Conservation (phyloP, 2,329 filamentous ascomycete species). For the Xylaria sp. region DNA sequence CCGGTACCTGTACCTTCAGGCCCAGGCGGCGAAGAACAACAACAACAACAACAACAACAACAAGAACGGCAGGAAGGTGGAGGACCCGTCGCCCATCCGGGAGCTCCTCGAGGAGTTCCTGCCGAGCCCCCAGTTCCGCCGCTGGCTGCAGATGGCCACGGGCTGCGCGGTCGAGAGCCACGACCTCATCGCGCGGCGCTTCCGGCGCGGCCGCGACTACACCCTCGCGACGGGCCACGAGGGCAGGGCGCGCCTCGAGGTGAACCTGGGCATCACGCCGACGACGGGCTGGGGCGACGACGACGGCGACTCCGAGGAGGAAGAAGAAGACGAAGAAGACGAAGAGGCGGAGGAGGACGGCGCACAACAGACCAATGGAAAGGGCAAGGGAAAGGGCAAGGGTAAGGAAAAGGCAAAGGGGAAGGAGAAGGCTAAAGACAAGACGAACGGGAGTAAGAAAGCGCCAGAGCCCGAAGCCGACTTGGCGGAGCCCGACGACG, state of each 20-base stretch:
- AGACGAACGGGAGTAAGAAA: slow-evolving; percentile 35
- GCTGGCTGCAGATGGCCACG: slow-evolving; percentile 86
- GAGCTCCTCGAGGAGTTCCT: slow-evolving; percentile 82
- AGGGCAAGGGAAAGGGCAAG: slow-evolving; percentile 38
- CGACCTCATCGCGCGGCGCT: slow-evolving; percentile 81
- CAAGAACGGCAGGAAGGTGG: slow-evolving; percentile 36
- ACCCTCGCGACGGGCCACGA: slow-evolving; percentile 87
- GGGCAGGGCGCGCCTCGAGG: slow-evolving; percentile 77
- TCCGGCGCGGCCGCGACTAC: slow-evolving; percentile 86
- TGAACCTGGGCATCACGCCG: slow-evolving; percentile 86
- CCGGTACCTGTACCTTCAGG: slow-evolving; percentile 81
- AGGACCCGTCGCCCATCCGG: slow-evolving; percentile 63
- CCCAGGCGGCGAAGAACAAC: slow-evolving; percentile 35
- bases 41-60: slow-evolving; percentile 17
- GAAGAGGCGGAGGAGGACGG: slow-evolving; percentile 43
- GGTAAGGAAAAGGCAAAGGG: slow-evolving; percentile 27
- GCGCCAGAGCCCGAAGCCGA: slow-evolving; percentile 35
- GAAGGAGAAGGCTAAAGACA: slow-evolving; percentile 33
- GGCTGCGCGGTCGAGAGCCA: slow-evolving; percentile 72
- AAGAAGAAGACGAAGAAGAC: slow-evolving; percentile 49
- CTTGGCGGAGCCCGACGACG: slow-evolving; percentile 41
- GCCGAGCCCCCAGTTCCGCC: slow-evolving; percentile 81
- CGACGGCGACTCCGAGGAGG: slow-evolving; percentile 55
- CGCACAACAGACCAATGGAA: slow-evolving; percentile 39
- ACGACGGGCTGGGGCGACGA: slow-evolving; percentile 82